These are phyloP conservation scores for Glarea lozoyensis DNA, from an alignment of 495 filamentous ascomycete genomes.

Conservation along the genomic window DNA sequence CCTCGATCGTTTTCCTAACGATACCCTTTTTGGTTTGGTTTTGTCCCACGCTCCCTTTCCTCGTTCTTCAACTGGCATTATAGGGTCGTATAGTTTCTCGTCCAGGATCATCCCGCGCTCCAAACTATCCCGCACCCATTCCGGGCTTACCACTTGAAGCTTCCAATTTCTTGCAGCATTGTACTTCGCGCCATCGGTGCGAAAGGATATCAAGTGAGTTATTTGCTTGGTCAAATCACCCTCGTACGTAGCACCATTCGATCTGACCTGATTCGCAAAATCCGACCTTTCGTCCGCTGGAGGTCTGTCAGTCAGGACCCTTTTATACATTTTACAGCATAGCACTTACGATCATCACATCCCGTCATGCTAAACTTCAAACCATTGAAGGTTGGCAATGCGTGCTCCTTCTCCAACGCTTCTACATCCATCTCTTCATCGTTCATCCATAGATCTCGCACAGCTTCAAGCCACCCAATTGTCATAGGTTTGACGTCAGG, in stretches of 20 bases:
- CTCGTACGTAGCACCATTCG: constrained; percentile 72
- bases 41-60: constrained; percentile 70
- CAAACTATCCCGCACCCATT: constrained; percentile 82
- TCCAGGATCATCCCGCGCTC: constrained; percentile 91
- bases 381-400: constrained; percentile 49
- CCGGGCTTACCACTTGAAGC: constrained; percentile 64
- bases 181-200: constrained; percentile 79
- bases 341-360: constrained; percentile 67
- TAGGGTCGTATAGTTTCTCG: constrained; percentile 72
- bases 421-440: constrained; percentile 71
- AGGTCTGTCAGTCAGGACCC: constrained; percentile 3
- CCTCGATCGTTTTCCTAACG: constrained; percentile 38
- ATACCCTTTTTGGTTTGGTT: constrained; percentile 21
- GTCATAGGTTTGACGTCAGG: constrained; percentile 74
- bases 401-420: constrained; percentile 52
- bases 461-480: constrained; percentile 74
- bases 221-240: constrained; percentile 79
- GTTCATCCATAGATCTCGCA: constrained; percentile 71
- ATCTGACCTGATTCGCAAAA: constrained; percentile 53
- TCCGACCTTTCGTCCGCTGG: constrained; percentile 56
- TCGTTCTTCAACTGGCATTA: constrained; percentile 55
- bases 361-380: constrained; percentile 83
- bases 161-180: constrained; percentile 72
- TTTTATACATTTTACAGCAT: not conserved
- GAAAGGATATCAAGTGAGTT: constrained; percentile 76